phyloP scores from a whole-genome alignment of 129 eudicot species.

The Tagetes erecta region DNA sequence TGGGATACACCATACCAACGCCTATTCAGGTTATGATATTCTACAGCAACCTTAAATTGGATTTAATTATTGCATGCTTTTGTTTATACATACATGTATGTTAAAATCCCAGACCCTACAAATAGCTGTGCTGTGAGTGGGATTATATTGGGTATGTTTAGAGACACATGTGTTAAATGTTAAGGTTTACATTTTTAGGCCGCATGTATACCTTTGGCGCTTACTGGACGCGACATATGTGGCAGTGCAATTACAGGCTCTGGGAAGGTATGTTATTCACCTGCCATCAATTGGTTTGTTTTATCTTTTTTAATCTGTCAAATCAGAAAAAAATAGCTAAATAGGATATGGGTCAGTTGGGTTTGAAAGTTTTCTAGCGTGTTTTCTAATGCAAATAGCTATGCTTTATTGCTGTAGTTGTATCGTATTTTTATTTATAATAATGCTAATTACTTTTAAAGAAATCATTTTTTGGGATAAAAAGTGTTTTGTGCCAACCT shows the following conservation, averaged over 20 bases:
- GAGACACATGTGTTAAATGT: not conserved
- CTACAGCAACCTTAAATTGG: constrained; percentile 1
- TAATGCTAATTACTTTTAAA: not conserved
- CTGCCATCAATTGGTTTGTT: not conserved
- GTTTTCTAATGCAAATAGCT: not conserved
- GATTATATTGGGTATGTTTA: too few species aligned
- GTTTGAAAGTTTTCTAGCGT: not conserved
- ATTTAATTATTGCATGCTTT: too few species aligned
- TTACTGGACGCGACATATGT: constrained; percentile 92
- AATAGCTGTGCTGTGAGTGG: too few species aligned
- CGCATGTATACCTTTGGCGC: constrained; percentile 90
- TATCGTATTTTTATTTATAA: too few species aligned
- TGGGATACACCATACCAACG: constrained; percentile 87
- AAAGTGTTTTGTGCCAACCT: not conserved
- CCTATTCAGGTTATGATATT: constrained; percentile 80
- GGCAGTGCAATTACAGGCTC: constrained; percentile 97
- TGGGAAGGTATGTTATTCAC: constrained; percentile 73
- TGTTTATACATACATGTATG: too few species aligned
- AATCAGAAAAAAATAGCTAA: not conserved
- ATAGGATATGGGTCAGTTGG: not conserved
- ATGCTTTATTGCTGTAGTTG: not conserved
- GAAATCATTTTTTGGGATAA: not conserved
- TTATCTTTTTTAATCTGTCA: not conserved
- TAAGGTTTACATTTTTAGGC: constrained; percentile 51
- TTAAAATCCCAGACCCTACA: too few species aligned